These are phyloP conservation scores for Symbiotaphrina buchneri DNA, from an alignment of 495 filamentous ascomycete genomes.

Conservation along the genomic window DNA sequence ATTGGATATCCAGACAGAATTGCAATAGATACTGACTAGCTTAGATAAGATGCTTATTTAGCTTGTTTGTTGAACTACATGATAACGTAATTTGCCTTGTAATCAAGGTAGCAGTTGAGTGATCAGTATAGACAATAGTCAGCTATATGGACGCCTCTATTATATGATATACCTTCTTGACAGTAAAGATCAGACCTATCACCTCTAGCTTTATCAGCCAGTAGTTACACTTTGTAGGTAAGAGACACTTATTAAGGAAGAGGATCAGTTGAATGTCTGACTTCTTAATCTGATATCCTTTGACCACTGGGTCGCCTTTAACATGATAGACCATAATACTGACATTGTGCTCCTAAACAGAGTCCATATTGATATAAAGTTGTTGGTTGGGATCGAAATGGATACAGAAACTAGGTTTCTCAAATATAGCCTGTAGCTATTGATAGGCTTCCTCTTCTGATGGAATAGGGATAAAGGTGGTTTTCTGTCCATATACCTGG, in stretches of 20 bases:
- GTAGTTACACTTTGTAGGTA: constrained; percentile 1
- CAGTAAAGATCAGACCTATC: constrained; percentile 1
- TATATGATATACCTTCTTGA: constrained; percentile 2
- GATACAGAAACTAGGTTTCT: not conserved
- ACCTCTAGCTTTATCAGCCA: constrained; percentile 5
- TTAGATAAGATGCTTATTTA: constrained; percentile 2
- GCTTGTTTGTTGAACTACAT: not conserved
- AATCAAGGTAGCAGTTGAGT: not conserved
- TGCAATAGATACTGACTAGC: constrained; percentile 1
- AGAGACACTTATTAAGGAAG: not conserved
- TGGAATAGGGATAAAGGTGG: not conserved
- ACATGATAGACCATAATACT: not conserved
- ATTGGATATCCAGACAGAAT: constrained; percentile 1
- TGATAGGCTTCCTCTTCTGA: constrained; percentile 1
- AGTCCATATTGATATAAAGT: constrained; percentile 3
- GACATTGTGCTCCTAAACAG: constrained; percentile 1
- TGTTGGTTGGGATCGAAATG: constrained; percentile 1
- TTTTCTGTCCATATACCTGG: constrained; percentile 1
- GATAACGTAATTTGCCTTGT: not conserved
- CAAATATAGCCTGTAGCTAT: not conserved
- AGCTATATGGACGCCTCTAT: not conserved
- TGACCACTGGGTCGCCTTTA: not conserved
- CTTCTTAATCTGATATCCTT: constrained; percentile 1
- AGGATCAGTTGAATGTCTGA: not conserved
- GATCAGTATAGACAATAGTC: constrained; percentile 1